Base-by-base conservation (phyloP, 1,284 basidiomycete genomes). In the Blastosporella zonata region DNA sequence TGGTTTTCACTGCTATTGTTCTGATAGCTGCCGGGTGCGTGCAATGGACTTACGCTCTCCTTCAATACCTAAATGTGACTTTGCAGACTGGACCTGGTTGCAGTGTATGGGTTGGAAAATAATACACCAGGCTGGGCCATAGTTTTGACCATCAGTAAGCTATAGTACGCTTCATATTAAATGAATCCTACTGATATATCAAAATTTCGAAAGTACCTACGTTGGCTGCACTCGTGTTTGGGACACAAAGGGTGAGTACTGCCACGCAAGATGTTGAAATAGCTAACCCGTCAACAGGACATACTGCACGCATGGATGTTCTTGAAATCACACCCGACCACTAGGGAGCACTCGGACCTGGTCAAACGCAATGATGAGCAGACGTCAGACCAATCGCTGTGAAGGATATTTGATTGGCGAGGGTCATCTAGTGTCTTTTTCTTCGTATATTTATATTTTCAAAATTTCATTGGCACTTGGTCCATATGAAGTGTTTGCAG, bases 281-380 rank as follows among this genome's bases (percentile, higher is more conserved):
- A 12, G 36, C 28, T 20, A 13, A 29, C 15, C 25, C 9, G 9
- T 8, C 34, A 15, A 34, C 34, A 53, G 52, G 52, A 53, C 21
- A 50, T 53, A 10, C 36, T 53, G 13, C 20, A 10, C 12, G 37
- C 23, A 1, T 53, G 47, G 47, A 43, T 50, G 47, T 47, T 53
- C 21, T 53, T 47, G 52, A 50, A 27, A 40, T 9, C 20, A 7
- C 3, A 17, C 9, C 10, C 18, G 22, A 10, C 36, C 12, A 13
- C 33, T 6, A 28, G 25, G 31, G 6, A 40, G 17, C 15, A 6
- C 22, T 27, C 18, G 4, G 6, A 27, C 25, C 40, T n/a, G 27
- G 4, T 29, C n/a, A 31, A 23, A 29, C 13, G n/a, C 20, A 15
- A 22, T 13, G 15, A 27, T 43, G 1, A 23, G 3, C 15, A 25